These are phyloP conservation scores for Talaromyces stipitatus DNA, from an alignment of 495 filamentous ascomycete species.

Conservation along the genomic window DNA sequence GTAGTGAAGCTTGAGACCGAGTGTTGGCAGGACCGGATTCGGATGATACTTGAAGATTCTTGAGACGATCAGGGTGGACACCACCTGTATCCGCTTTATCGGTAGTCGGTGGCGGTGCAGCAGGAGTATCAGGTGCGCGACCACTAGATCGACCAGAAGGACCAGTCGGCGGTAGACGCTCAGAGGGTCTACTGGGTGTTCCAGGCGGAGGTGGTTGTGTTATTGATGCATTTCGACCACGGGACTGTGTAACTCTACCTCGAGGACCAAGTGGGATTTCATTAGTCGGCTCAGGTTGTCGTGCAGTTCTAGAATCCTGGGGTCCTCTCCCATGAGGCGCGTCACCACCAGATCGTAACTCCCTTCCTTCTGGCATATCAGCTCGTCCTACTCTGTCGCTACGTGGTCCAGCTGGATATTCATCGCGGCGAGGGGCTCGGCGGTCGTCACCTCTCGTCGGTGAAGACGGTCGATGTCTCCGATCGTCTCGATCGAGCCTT, in stretches of 20 bases:
- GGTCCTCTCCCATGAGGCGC: slow-evolving; percentile 50
- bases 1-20: slow-evolving; percentile 18
- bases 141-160: slow-evolving; percentile 25
- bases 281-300: slow-evolving; percentile 42
- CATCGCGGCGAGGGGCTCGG: slow-evolving; percentile 23
- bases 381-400: slow-evolving; percentile 21
- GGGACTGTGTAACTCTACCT: slow-evolving; percentile 28
- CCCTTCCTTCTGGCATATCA: slow-evolving; percentile 23
- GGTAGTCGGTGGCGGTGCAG: slow-evolving; percentile 12
- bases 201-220: slow-evolving; percentile 13
- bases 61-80: slow-evolving; percentile 45
- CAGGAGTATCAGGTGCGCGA: slow-evolving; percentile 10
- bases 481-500: slow-evolving; percentile 30
- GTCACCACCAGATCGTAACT: slow-evolving; percentile 27
- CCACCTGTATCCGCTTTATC: slow-evolving; percentile 28
- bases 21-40: slow-evolving; percentile 13
- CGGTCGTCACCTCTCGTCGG: slow-evolving; percentile 29
- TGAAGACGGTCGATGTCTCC: slow-evolving; percentile 21
- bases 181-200: slow-evolving; percentile 19
- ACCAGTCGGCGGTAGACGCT: slow-evolving; percentile 31
- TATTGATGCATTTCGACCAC: slow-evolving; percentile 26
- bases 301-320: slow-evolving; percentile 22
- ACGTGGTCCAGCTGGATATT: slow-evolving; percentile 34
- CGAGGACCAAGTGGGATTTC: slow-evolving; percentile 70
- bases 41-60: slow-evolving; percentile 18